Evolutionary conservation across 2,329 filamentous ascomycete genomes (phyloP).

Genomic region (Trichoderma oligosporum): DNA sequence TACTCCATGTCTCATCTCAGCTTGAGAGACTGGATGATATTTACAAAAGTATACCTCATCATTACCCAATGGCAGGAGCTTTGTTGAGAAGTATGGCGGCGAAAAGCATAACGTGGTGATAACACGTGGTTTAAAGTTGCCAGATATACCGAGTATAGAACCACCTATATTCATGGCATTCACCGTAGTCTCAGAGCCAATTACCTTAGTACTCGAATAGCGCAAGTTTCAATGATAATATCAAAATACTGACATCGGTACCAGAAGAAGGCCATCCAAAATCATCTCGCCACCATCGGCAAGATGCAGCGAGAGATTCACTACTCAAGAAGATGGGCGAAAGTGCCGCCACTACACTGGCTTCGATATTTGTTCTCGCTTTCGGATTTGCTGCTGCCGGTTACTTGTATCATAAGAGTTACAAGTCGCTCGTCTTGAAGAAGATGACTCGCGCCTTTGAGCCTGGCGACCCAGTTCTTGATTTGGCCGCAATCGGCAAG

Average conservation of each 20-base stretch:
- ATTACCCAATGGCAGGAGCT: neutral
- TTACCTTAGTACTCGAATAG: neutral
- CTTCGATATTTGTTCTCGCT: slow-evolving; percentile 69
- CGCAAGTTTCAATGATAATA: neutral
- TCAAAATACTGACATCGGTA: neutral
- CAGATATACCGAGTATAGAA: neutral
- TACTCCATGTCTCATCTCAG: neutral
- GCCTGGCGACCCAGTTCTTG: slow-evolving; percentile 85
- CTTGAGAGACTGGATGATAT: neutral
- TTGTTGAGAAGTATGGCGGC: neutral
- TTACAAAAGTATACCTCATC: neutral
- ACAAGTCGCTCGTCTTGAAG: slow-evolving; percentile 84
- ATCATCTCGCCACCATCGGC: neutral
- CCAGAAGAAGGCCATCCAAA: neutral
- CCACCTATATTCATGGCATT: neutral
- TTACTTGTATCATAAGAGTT: slow-evolving; percentile 74
- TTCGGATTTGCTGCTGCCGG: slow-evolving; percentile 62
- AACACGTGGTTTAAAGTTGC: neutral
- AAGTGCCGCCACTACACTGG: slow-evolving; percentile 69
- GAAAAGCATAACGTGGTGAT: neutral
- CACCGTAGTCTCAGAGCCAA: neutral
- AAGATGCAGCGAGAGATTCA: slow-evolving; percentile 28
- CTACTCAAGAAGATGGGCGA: slow-evolving; percentile 64
- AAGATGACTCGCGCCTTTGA: slow-evolving; percentile 93
- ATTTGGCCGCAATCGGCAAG: slow-evolving; percentile 66